Evolutionary conservation across 2,329 filamentous ascomycete species (phyloP), one percentile per base, ranked within the genome.

Genomic region (Remersonia thermophila): DNA sequence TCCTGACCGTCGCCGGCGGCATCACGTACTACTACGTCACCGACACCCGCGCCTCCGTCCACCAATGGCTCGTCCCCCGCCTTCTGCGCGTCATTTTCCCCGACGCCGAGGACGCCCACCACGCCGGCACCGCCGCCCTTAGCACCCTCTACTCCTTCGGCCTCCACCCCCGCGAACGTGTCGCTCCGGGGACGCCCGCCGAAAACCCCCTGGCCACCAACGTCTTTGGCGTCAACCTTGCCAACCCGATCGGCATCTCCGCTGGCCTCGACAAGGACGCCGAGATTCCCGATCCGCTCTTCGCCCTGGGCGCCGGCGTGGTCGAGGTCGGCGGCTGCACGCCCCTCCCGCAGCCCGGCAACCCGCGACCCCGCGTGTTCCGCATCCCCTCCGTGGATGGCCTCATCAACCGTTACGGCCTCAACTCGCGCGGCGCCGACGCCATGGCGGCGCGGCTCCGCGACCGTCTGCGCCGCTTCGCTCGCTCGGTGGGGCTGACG

Each of bases 211-310:
- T 70, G 23, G 55, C 58, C 7, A 52, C 65, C 11, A 54, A 54
- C 10, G 78, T 96, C 14, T 95, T 93, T 55, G 85, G 82, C 26
- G 73, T 80, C 43, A 69, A 64, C 3, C 62, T 98, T 32, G 67
- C 73, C 50, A 96, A 95, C 59, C 91, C 91, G 1, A 77, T 98
- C 50, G 91, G 82, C 38, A 94, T 93, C 44, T 93, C 85, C n/a
- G 91, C 85, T 4, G 91, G 91, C 8, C 76, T 98, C 30, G 91
- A 96, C 65, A 96, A 98, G 66, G 74, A 93, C 53, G 91, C 80
- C 36, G 84, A 94, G 43, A 79, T 96, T 36, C 83, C 87, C 1
- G 82, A 89, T 50, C 72, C 79, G 11, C 67, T 98, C 26, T 83
- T 96, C 54, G 84, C 78, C 7, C 64, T 95, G 3, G 91, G 91